These are phyloP conservation scores for Eucalyptus shirleyi DNA, from an alignment of 345 rosid species.

Conservation along the genomic window DNA sequence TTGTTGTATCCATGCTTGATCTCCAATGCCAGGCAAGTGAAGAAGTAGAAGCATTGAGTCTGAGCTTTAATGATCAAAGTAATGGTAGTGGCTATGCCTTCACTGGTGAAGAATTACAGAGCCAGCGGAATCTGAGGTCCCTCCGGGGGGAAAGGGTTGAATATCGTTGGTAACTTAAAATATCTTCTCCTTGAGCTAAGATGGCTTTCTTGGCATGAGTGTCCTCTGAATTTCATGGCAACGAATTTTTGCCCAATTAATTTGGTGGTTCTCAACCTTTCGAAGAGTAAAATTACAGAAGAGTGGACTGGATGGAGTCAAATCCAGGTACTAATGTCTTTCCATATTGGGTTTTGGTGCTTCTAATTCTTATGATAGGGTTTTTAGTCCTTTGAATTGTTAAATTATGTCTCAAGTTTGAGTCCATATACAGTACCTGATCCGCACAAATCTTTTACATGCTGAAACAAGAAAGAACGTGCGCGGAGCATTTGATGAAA, in stretches of 20 bases:
- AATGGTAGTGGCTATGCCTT: neutral
- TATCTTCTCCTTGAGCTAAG: neutral
- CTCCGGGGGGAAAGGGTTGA: neutral
- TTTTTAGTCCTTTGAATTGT: neutral
- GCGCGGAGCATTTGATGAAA: too few relatives aligned
- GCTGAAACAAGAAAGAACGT: too few relatives aligned
- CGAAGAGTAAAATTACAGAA: too few relatives aligned
- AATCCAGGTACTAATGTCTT: neutral
- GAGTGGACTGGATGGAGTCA: neutral
- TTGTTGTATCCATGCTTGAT: neutral
- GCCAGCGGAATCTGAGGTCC: neutral
- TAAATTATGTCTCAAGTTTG: too few relatives aligned
- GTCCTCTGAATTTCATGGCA: neutral
- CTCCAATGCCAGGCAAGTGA: neutral
- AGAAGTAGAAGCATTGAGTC: constrained; percentile 1
- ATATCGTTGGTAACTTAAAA: neutral
- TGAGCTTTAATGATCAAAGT: neutral
- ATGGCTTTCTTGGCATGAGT: neutral
- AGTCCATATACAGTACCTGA: too few relatives aligned
- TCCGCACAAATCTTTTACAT: too few relatives aligned
- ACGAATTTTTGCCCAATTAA: neutral
- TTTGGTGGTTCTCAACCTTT: neutral
- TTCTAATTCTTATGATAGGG: neutral
- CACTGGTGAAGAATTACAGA: neutral
- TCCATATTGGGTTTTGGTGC: neutral